phyloP scores from a whole-genome alignment of 768 basidiomycete species.

The Pleurotus salmoneostramineus region DNA sequence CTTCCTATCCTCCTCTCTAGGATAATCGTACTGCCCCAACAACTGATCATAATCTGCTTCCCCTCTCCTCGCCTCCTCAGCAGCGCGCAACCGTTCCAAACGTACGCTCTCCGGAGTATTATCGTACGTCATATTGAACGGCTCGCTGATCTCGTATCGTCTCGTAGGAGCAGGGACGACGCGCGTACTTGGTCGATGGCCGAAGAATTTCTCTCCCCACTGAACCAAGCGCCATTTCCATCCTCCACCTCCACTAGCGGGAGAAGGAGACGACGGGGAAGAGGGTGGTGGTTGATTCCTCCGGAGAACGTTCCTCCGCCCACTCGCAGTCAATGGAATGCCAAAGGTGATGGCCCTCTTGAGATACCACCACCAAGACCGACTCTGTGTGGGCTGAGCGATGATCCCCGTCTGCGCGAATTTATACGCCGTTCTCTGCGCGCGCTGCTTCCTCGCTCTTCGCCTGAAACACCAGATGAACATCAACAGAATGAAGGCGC shows the following conservation, averaged over 20 bases:
- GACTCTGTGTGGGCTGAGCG: slow-evolving; percentile 19
- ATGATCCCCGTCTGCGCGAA: slow-evolving; percentile 45
- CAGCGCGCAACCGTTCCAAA: slow-evolving; percentile 44
- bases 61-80: slow-evolving; percentile 47
- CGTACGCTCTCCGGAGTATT: slow-evolving; percentile 20
- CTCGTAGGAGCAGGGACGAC: slow-evolving; percentile 19
- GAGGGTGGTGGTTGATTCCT: slow-evolving; percentile 13
- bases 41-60: slow-evolving; percentile 47
- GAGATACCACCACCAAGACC: slow-evolving; percentile 52
- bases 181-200: slow-evolving; percentile 27
- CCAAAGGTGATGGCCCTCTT: slow-evolving; percentile 20
- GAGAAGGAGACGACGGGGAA: slow-evolving; percentile 8
- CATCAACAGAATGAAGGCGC: slow-evolving; percentile 69
- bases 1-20: slow-evolving; percentile 19
- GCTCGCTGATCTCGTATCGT: slow-evolving; percentile 30
- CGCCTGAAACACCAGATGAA: slow-evolving; percentile 67
- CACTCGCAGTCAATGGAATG: slow-evolving; percentile 34
- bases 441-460: slow-evolving; percentile 62
- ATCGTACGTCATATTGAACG: slow-evolving; percentile 10
- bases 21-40: slow-evolving; percentile 46
- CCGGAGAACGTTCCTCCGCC: slow-evolving; percentile 44
- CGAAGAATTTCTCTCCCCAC: slow-evolving; percentile 58
- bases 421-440: slow-evolving; percentile 68
- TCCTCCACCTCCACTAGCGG: slow-evolving; percentile 24
- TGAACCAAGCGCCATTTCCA: slow-evolving; percentile 58